Evolutionary conservation across 75 land plant species (phyloP).

Genomic region (Cupressus sempervirens): DNA sequence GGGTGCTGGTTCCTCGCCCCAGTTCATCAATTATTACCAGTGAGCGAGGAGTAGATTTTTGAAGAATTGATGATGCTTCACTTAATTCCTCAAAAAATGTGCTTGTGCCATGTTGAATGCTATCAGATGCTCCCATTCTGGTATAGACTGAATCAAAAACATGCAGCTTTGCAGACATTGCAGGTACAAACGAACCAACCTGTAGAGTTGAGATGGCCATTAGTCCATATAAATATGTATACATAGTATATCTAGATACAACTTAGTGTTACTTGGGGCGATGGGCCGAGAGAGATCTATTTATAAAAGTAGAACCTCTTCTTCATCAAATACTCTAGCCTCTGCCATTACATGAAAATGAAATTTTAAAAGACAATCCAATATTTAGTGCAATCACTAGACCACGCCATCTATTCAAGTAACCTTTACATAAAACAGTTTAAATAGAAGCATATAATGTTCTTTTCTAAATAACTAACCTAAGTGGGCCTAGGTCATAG

Average conservation of each 20-base stretch:
- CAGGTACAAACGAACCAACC: conserved; percentile 99
- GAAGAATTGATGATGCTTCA: conserved; percentile 80
- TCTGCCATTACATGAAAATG: not conserved
- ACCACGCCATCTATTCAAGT: not conserved
- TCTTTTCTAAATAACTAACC: no score
- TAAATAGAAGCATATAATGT: not conserved
- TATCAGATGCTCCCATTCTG: conserved; percentile 96
- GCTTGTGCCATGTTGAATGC: conserved; percentile 86
- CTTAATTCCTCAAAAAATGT: conserved; percentile 95
- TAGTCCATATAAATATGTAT: not conserved
- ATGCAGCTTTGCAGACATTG: conserved; percentile 76
- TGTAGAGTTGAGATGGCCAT: conserved; percentile 26
- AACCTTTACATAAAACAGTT: not conserved
- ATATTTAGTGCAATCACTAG: not conserved
- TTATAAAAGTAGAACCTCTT: not conserved
- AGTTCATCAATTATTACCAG: conserved; percentile 93
- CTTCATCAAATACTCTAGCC: not conserved
- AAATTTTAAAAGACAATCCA: not conserved
- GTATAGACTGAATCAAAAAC: conserved; percentile 88
- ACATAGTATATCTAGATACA: not conserved
- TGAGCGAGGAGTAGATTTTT: conserved; percentile 58
- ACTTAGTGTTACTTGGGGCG: not conserved
- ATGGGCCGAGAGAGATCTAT: not conserved
- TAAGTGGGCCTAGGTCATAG: no score
- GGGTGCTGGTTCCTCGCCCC: conserved; percentile 97